These are phyloP conservation scores for Macrolepiota dolichaula DNA, from an alignment of 768 basidiomycete genomes.

Conservation along the genomic window DNA sequence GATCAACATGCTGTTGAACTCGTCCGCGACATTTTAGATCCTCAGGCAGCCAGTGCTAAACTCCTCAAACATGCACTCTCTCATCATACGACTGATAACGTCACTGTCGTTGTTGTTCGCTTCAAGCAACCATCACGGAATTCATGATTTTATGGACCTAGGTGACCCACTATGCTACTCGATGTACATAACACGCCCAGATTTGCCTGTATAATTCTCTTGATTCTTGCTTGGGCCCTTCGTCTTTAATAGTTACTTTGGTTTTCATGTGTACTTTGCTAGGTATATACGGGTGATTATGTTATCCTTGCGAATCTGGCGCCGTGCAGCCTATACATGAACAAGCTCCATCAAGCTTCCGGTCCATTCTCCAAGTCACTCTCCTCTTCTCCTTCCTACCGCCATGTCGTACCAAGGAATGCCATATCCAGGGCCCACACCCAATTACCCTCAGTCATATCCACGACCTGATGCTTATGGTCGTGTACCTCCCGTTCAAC, in stretches of 20 bases:
- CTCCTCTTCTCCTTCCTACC: not conserved
- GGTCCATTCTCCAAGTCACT: not conserved
- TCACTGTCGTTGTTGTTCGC: slow-evolving; percentile 86
- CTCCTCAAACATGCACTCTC: slow-evolving; percentile 82
- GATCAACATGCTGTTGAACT: slow-evolving; percentile 92
- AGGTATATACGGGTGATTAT: not conserved
- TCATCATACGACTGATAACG: slow-evolving; percentile 92
- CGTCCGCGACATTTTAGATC: slow-evolving; percentile 65
- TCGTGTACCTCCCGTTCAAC: slow-evolving; percentile 15
- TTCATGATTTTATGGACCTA: slow-evolving; percentile 2
- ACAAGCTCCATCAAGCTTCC: not conserved
- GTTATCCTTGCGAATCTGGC: not conserved
- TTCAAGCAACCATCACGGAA: slow-evolving; percentile 46
- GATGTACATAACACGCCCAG: not conserved
- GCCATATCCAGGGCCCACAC: slow-evolving; percentile 38
- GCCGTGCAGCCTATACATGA: not conserved
- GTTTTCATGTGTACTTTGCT: not conserved
- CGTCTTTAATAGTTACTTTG: not conserved
- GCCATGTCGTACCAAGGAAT: slow-evolving; percentile 22
- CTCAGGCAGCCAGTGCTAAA: slow-evolving; percentile 76
- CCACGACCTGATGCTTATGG: slow-evolving; percentile 17
- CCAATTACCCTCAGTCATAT: slow-evolving; percentile 31
- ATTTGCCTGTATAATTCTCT: not conserved
- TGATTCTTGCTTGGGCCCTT: not conserved
- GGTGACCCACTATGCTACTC: not conserved